A percentile compares a stretch with the other conserved stretches of the same genome.
Conservation (phyloP, 768 basidiomycete genomes). For the Imleria badia region DNA sequence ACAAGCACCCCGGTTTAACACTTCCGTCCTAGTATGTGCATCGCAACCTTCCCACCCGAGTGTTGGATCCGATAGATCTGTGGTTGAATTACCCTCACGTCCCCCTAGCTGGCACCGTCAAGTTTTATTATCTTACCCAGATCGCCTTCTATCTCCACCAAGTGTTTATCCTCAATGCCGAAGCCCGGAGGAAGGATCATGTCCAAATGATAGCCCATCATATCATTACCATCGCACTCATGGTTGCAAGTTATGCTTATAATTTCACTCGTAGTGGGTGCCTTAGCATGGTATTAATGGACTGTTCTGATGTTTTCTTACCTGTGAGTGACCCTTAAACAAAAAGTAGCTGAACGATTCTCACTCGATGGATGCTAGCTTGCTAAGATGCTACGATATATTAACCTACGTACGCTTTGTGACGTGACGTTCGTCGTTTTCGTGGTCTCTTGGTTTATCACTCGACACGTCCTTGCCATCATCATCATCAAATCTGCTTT, state of each 20-base stretch:
- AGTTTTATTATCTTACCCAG: conserved; percentile 47
- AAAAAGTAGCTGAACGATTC: background rate
- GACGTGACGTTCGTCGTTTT: conserved; percentile 80
- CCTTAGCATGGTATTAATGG: conserved; percentile 89
- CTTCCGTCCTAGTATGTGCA: background rate
- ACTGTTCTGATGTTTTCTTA: conserved; percentile 88
- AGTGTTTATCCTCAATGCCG: too few relatives aligned
- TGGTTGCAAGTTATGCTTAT: conserved; percentile 73
- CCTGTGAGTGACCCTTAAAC: conserved; percentile 56
- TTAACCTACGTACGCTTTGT: conserved; percentile 58
- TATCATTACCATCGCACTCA: conserved; percentile 78
- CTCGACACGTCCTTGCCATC: conserved; percentile 81
- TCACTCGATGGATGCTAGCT: conserved; percentile 43
- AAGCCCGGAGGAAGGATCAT: conserved; percentile 63
- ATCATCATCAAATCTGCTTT: conserved; percentile 63
- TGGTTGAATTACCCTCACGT: conserved; percentile 85
- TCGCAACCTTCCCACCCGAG: too few relatives aligned
- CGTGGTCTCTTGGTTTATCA: conserved; percentile 86
- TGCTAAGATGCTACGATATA: conserved; percentile 93
- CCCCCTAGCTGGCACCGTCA: conserved; percentile 72
- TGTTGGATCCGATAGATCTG: conserved; percentile 57
- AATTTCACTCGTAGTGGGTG: conserved; percentile 89
- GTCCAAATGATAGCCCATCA: conserved; percentile 96
- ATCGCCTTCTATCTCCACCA: too few relatives aligned
- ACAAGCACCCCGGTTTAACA: conserved; percentile 1